phyloP scores from a whole-genome alignment of 2,329 filamentous ascomycete species.

The Talaromyces rugulosus region DNA sequence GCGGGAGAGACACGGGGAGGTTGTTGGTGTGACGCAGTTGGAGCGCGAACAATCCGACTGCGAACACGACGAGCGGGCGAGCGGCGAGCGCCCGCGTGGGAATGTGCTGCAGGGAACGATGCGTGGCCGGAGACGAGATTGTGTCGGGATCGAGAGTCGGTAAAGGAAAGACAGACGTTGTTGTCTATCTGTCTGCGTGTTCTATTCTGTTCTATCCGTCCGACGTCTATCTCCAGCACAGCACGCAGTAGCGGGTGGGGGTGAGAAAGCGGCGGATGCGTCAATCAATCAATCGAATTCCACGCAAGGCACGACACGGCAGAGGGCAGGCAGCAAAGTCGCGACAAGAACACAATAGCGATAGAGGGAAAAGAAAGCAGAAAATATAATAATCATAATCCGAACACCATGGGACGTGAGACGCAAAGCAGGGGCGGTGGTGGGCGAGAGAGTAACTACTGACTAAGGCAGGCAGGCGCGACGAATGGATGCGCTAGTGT shows the following conservation, averaged over 20 bases:
- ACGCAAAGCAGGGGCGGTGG: neutral
- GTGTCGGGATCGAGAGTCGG: neutral
- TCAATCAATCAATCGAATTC: neutral
- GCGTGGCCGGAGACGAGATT: neutral
- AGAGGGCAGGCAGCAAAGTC: neutral
- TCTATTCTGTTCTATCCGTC: neutral
- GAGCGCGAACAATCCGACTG: constrained; percentile 7
- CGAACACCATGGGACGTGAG: neutral
- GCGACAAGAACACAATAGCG: neutral
- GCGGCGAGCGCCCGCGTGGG: neutral
- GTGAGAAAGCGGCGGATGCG: neutral
- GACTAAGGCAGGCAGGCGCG: neutral
- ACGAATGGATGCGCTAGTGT: neutral
- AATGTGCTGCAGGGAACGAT: neutral
- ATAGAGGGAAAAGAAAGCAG: neutral
- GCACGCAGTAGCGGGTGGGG: neutral
- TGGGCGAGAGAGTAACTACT: neutral
- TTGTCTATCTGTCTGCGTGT: neutral
- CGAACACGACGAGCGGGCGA: neutral
- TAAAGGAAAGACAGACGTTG: neutral
- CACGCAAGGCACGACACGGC: neutral
- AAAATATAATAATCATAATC: neutral
- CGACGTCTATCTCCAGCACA: neutral
- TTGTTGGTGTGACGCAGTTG: constrained; percentile 6
- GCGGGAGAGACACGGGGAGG: constrained; percentile 15